Conservation (phyloP, 2,329 filamentous ascomycete species). For the Colletotrichum australisinense region DNA sequence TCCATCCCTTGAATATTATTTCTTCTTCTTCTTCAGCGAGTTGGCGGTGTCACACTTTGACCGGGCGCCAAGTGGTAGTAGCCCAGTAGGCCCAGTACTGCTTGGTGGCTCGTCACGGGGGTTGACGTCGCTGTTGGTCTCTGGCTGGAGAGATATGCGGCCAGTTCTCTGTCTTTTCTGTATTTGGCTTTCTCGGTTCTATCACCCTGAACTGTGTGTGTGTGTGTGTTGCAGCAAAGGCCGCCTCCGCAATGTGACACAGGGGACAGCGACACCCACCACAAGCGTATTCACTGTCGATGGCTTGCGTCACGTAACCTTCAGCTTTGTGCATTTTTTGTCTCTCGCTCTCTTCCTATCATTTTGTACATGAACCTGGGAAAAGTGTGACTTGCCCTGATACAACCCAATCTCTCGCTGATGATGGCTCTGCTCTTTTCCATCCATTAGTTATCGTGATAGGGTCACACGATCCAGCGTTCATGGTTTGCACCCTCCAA, state of each 20-base stretch:
- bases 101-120: background rate
- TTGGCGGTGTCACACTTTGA: background rate
- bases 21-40: background rate
- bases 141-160: background rate
- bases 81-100: background rate
- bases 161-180: background rate
- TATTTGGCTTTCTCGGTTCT: conserved; percentile 3
- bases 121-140: background rate
- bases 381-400: background rate
- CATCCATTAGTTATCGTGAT: conserved; percentile 3
- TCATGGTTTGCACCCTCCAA: conserved; percentile 12
- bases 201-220: background rate
- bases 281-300: conserved; percentile 31
- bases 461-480: conserved; percentile 28
- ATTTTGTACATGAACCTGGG: background rate
- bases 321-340: background rate
- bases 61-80: background rate
- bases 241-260: conserved; percentile 6
- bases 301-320: conserved; percentile 33
- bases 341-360: background rate
- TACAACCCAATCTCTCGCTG: background rate
- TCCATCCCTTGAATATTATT: background rate
- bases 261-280: conserved; percentile 18
- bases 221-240: background rate
- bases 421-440: background rate